Percentiles rank a stretch among this genome's conserved stretches.
Conservation (phyloP, 139 green algal species). For the Chlamydomonas incerta region DNA sequence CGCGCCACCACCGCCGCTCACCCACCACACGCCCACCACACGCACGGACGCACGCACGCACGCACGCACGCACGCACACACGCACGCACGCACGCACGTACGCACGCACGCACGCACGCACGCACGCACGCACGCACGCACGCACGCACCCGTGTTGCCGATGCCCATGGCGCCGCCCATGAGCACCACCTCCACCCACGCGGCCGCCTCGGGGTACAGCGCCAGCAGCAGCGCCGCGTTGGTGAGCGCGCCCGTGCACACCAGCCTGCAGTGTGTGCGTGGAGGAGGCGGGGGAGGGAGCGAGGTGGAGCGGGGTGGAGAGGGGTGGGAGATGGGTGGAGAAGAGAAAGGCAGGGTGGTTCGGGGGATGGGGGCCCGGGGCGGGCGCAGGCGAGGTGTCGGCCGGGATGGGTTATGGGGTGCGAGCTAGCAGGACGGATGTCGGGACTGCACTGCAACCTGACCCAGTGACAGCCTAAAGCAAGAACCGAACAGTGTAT, state of each 20-base stretch:
- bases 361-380: too few relatives aligned
- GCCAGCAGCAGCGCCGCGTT: conserved; percentile 92
- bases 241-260: conserved; percentile 91
- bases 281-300: background rate
- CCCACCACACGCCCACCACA: too few relatives aligned
- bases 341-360: too few relatives aligned
- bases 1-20: too few relatives aligned
- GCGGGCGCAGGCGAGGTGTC: too few relatives aligned
- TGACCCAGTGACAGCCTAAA: too few relatives aligned
- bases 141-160: conserved; percentile 4
- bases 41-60: background rate
- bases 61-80: background rate
- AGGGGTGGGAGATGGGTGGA: background rate
- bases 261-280: conserved; percentile 54
- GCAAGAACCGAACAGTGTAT: too few relatives aligned
- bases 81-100: background rate
- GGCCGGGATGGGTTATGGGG: too few relatives aligned
- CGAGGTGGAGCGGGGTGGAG: background rate
- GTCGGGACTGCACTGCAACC: too few relatives aligned
- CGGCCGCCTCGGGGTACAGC: conserved; percentile 84
- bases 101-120: background rate
- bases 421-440: too few relatives aligned
- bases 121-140: too few relatives aligned
- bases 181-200: conserved; percentile 77
- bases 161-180: conserved; percentile 86